Evolutionary conservation across 2,329 filamentous ascomycete genomes (phyloP), one percentile per base, ranked within the genome.

Genomic region (Metarhizium album): DNA sequence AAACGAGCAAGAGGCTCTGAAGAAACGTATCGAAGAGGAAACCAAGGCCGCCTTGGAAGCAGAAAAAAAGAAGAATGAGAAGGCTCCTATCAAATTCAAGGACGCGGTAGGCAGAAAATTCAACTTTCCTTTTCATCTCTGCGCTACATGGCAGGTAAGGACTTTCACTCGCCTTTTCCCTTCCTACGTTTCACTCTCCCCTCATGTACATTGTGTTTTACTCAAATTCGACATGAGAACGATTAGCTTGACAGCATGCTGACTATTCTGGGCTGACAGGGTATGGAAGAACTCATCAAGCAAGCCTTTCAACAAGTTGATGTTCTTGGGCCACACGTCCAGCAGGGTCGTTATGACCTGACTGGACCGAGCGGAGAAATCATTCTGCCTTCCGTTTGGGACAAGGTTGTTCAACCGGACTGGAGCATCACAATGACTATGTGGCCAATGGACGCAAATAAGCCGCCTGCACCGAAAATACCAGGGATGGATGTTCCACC

Each of bases 91-190:
- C 65, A 84, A 84, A 58, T 95, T 95, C 71, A 94, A 94, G 68
- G 90, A 96, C 64, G 90, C 90, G 1, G 82, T 96, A 16, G 87
- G 88, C 31, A 79, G 90, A 57, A 95, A 94, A 67, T 96, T 94
- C 66, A 93, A 82, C 68, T 95, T 96, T 62, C 90, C 90, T 1
- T 95, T 84, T 69, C 81, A 90, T 55, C 67, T 94, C 29, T 95
- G 90, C 67, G 81, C 83, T 61, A 93, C 84, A 2, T 94, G 89
- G 89, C 73, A 75, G 72, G 87, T 90, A 80, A 64, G 80, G 22
- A 43, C 8, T 14, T 24, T 8, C 40, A 43, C 24, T 23, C 22
- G 6, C 40, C 18, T 22, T 42, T 18, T 42, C 9, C 8, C 18
- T 6, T 18, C 16, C 40, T 8, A 4, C 9, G 5, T 24, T 6